Evolutionary conservation across 2,329 filamentous ascomycete species (phyloP), one percentile per base, ranked within the genome.

Genomic region (Neophaeococcomyces mojaviensis): DNA sequence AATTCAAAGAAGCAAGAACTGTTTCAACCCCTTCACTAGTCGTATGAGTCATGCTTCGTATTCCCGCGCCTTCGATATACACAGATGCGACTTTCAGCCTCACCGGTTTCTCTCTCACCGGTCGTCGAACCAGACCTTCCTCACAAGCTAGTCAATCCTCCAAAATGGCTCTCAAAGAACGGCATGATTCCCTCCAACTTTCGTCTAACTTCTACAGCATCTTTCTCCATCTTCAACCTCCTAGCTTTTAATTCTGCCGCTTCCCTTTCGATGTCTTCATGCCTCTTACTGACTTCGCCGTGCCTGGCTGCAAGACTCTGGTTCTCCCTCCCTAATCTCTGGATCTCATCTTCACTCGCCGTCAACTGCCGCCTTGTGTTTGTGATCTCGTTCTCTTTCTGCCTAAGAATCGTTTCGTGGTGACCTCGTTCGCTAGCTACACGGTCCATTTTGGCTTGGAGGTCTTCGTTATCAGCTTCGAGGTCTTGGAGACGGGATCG

Each of bases 381-480:
- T 0, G 84, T 77, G 16, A 98, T 72, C 61, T 98, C 94, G 63
- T 89, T 95, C 61, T 98, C 92, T 63, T 97, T 98, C 49, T 86
- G 83, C 19, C 88, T 79, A 19, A 98, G 84, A 35, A 97, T 77
- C 58, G 97, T 90, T 65, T 98, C 92, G 55, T 95, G 97, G 60
- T 89, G 88, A 0, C 88, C 94, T 1, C 90, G 95, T 0, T 90
- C 96, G 39, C 87, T 82, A 0, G 92, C 92, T 15, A 98, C 72
- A 55, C 95, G 82, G 0, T 85, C 78, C 44, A 98, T 81, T 58
- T 96, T 88, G 57, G 88, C 79, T 44, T 94, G 84, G 38, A 94
- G 79, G 36, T 85, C 81, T 10, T 81, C 78, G 55, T 94, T 94
- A 60, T 98, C 90, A 4, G 83, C 80, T 2, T 81, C 64, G 1